Evolutionary conservation across 2,329 filamentous ascomycete species (phyloP).

Genomic region (Clonostachys rosea): DNA sequence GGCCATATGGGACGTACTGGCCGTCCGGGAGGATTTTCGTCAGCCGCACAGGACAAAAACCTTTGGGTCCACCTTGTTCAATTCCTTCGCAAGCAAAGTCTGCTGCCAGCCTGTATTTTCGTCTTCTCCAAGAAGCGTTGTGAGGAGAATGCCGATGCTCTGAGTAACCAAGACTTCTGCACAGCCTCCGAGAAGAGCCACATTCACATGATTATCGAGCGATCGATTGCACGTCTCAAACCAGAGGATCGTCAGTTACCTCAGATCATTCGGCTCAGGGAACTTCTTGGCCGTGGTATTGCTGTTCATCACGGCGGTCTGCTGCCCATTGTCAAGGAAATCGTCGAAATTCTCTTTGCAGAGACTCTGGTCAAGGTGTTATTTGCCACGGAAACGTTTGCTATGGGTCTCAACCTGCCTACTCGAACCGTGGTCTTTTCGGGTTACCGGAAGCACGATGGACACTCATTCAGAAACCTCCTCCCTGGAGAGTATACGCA

Average conservation of each 20-base stretch:
- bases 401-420: conserved; percentile 94
- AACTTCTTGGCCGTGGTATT: conserved; percentile 81
- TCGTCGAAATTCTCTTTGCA: conserved; percentile 95
- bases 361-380: conserved; percentile 93
- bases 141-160: conserved; percentile 92
- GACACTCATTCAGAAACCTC: conserved; percentile 84
- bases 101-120: conserved; percentile 93
- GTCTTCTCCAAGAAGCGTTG: conserved; percentile 98
- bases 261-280: conserved; percentile 83
- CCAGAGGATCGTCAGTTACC: conserved; percentile 86
- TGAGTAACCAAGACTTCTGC: conserved; percentile 93
- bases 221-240: conserved; percentile 85
- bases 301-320: conserved; percentile 95
- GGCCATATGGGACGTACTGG: conserved; percentile 91
- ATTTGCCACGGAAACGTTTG: conserved; percentile 97
- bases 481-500: conserved; percentile 96
- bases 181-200: conserved; percentile 92
- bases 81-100: conserved; percentile 77
- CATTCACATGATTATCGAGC: conserved; percentile 96
- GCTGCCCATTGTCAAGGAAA: conserved; percentile 93
- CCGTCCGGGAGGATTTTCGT: conserved; percentile 78
- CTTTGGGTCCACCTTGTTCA: conserved; percentile 96
- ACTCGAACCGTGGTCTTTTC: conserved; percentile 97
- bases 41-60: conserved; percentile 90
- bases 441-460: conserved; percentile 93